Percentiles rank a stretch among this genome's conserved stretches.
These are phyloP conservation scores for Skeletonema potamos DNA, from an alignment of 108 stramenopile species.

Conservation along the genomic window DNA sequence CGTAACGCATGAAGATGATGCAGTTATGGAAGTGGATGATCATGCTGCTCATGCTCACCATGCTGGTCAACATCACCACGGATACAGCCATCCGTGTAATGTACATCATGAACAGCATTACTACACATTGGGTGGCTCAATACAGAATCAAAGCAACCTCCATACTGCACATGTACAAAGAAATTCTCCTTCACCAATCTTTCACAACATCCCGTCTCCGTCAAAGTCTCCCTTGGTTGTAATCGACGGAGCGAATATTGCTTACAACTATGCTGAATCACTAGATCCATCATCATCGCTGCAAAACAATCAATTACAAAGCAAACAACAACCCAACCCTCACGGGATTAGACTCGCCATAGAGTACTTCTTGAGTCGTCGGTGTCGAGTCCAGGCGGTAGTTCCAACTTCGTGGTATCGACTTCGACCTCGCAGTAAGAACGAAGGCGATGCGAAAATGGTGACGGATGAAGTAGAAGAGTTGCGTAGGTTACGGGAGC, in stretches of 20 bases:
- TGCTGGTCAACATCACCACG: not conserved
- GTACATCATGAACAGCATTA: not conserved
- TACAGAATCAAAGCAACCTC: not conserved
- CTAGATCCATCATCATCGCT: slow-evolving; percentile 28
- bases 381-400: slow-evolving; percentile 73
- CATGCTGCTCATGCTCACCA: not conserved
- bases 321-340: slow-evolving; percentile 52
- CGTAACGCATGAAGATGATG: slow-evolving; percentile 1
- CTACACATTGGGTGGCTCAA: slow-evolving; percentile 3
- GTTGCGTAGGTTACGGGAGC: slow-evolving; percentile 47
- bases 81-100: not conserved
- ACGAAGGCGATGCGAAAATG: slow-evolving; percentile 51
- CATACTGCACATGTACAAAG: not conserved
- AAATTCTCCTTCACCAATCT: not conserved
- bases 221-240: slow-evolving; percentile 70
- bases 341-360: slow-evolving; percentile 64
- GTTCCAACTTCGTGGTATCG: slow-evolving; percentile 74
- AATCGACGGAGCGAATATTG: slow-evolving; percentile 84
- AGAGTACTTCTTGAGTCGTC: slow-evolving; percentile 59
- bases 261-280: slow-evolving; percentile 76
- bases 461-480: slow-evolving; percentile 58
- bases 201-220: slow-evolving; percentile 30
- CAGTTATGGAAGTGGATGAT: slow-evolving; percentile 14
- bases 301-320: slow-evolving; percentile 1
- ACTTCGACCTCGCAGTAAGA: slow-evolving; percentile 40